Evolutionary conservation across 768 basidiomycete species (phyloP).

Genomic region (Collybia mongolica): DNA sequence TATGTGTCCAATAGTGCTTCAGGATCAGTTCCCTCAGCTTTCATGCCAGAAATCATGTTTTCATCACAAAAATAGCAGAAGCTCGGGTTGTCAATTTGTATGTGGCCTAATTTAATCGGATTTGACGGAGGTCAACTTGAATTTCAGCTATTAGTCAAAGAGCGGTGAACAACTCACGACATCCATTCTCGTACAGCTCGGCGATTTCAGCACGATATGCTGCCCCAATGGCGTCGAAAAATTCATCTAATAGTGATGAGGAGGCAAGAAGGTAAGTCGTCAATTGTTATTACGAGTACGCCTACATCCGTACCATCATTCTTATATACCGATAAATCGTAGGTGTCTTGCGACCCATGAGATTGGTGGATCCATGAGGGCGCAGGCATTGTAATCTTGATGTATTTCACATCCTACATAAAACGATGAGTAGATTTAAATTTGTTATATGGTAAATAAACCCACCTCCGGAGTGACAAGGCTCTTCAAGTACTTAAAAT

Average conservation of each 20-base stretch:
- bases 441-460: background rate
- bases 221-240: constrained; percentile 41
- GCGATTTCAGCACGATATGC: constrained; percentile 45
- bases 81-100: constrained; percentile 48
- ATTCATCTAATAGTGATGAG: constrained; percentile 32
- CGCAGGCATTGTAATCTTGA: constrained; percentile 68
- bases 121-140: no score
- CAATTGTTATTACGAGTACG: no score
- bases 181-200: constrained; percentile 44
- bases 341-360: constrained; percentile 53
- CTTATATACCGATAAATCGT: constrained; percentile 53
- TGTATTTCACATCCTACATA: constrained; percentile 51
- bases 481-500: constrained; percentile 57
- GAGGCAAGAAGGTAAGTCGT: background rate
- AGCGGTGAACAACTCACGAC: constrained; percentile 31
- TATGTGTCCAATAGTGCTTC: constrained; percentile 63
- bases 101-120: constrained; percentile 30
- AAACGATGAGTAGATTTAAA: constrained; percentile 3
- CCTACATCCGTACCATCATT: constrained; percentile 42
- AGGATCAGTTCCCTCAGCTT: constrained; percentile 56
- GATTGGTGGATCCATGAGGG: constrained; percentile 69
- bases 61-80: constrained; percentile 66
- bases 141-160: background rate
- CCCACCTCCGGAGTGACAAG: constrained; percentile 52
- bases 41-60: constrained; percentile 48